Evolutionary conservation across 2,329 filamentous ascomycete species (phyloP), one percentile per base, ranked within the genome.

Genomic region (Aspergillus neoniger): DNA sequence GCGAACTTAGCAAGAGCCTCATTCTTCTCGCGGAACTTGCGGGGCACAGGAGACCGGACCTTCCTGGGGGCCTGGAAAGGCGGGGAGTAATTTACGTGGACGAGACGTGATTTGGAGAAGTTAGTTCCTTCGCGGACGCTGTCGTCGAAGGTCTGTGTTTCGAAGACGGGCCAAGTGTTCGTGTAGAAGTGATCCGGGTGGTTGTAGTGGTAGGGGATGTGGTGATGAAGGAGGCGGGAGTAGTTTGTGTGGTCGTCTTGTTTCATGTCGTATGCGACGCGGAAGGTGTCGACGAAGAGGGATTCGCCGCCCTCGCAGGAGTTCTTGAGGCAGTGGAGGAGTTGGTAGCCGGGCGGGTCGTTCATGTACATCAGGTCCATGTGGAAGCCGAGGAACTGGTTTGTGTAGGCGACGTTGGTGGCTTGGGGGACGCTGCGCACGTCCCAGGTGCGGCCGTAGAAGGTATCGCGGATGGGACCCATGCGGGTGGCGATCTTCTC

Each of bases 341-440:
- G 81, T 76, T 99, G 94, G 55, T 95, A 86, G 32, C 88, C 87
- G 0, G 94, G 94, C 2, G 91, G 87, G 54, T 91, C 85, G 14
- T 84, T 79, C 77, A 95, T 89, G 78, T 98, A 98, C 58, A 97
- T 83, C 43, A 98, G 83, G 73, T 98, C 95, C 86, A 96, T 95
- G 78, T 99, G 95, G 51, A 97, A 87, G 15, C 91, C 91, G 1
- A 98, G 86, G 70, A 88, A 88, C 52, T 88, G 84, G 70, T 85
- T 88, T 1, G 94, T 97, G 78, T 98, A 92, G 9, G 95, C 94
- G 4, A 97, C 91, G 73, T 98, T 98, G 72, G 94, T 92, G 23
- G 93, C 91, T 58, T 91, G 76, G 1, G 90, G 88, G 56, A 96
- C 89, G 3, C 88, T 91, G 57, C 87, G 86, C 12, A 98, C 94